Base-by-base conservation (phyloP, 1,284 basidiomycete species). In the Malassezia brasiliensis region DNA sequence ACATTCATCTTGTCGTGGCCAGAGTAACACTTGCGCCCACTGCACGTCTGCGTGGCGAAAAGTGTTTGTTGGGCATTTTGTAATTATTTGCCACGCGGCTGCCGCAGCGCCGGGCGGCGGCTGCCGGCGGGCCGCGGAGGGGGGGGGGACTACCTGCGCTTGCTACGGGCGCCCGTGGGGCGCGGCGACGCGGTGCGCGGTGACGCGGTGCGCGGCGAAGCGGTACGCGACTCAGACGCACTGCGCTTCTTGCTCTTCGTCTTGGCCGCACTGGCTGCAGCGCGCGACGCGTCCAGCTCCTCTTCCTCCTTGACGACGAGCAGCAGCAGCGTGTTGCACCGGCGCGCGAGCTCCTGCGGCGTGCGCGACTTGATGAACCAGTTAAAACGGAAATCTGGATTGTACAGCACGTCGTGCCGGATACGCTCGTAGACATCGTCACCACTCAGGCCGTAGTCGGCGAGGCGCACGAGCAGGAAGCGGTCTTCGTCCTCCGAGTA, bases 341-440 rank as follows among this genome's bases (percentile, higher is more conserved):
- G 79, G 64, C 93, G 79, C 65, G 86, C 84, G 59, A 99, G 78
- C 78, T 99, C 94, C 68, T 88, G 84, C 10, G 89, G 85, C 22
- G 88, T 90, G 50, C 94, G 79, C 61, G 86, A 88, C 79, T 96
- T 96, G 81, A 98, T 89, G 79, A 96, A 98, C 91, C 91, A 96
- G 74, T 96, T 90, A 67, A 96, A 68, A 10, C 67, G 59, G 79
- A 98, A 98, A n/a, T 90, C 85, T 0, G 90, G 89, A 77, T 90
- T 93, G 75, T 91, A 88, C 37, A 85, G 85, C 57, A 98, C 89
- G 77, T 98, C 93, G 76, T 85, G 84, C 81, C 96, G 96, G 78
- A 98, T 96, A 48, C 85, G 79, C 70, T 99, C 93, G 72, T 90
- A 96, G 36, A 90, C 86, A 68, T 96, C 90, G 53, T 96, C 91